Percentiles rank a stretch among this genome's conserved stretches.
Evolutionary conservation across 352 stramenopile genomes (phyloP).

Genomic region (Phytophthora rubi): DNA sequence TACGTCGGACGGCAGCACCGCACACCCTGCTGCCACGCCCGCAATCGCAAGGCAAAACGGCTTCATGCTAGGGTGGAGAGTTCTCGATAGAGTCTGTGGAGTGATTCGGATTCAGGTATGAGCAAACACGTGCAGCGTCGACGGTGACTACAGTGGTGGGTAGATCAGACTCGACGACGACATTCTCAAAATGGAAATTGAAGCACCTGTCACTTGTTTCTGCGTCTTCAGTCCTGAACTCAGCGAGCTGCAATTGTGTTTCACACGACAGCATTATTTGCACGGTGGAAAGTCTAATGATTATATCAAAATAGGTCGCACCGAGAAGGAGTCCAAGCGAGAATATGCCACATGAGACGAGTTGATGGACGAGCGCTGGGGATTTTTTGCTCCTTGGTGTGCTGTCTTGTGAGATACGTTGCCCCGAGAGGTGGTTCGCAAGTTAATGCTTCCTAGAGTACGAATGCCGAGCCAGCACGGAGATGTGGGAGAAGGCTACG

Average conservation of each 20-base stretch:
- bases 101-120: constrained; percentile 1
- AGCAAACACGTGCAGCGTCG: not conserved
- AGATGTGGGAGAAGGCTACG: not conserved
- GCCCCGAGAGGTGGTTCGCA: too few species aligned
- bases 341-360: too few species aligned
- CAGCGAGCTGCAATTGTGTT: too few species aligned
- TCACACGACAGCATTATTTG: too few species aligned
- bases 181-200: constrained; percentile 19
- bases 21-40: not conserved
- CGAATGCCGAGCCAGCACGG: too few species aligned
- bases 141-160: not conserved
- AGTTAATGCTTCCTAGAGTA: too few species aligned
- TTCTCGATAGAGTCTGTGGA: not conserved
- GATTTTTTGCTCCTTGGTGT: too few species aligned
- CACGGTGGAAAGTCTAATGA: too few species aligned
- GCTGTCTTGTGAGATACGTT: too few species aligned
- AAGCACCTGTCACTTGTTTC: constrained; percentile 5
- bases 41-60: not conserved
- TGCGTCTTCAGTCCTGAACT: not conserved
- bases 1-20: not conserved
- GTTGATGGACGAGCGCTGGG: too few species aligned
- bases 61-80: constrained; percentile 2
- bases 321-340: too few species aligned
- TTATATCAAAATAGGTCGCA: too few species aligned
- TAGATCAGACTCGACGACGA: constrained; percentile 24